These are phyloP conservation scores for Aspergillus intermedius DNA, from an alignment of 2,329 filamentous ascomycete genomes.

Conservation along the genomic window DNA sequence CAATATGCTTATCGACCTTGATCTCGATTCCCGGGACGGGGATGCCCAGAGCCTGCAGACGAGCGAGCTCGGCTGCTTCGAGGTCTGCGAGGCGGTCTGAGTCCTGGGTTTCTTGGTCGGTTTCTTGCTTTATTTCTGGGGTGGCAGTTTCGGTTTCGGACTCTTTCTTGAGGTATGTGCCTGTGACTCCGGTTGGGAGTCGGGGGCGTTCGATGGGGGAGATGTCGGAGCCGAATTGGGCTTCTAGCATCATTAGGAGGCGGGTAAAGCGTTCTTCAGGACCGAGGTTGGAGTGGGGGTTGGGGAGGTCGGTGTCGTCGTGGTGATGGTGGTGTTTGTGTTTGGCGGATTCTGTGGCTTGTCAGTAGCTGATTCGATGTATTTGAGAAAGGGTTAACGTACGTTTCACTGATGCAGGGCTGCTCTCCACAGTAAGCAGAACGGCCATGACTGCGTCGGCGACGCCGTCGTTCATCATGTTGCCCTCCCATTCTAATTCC, in stretches of 20 bases:
- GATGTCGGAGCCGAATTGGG: conserved; percentile 87
- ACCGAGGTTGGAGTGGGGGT: conserved; percentile 66
- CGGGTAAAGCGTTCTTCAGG: conserved; percentile 73
- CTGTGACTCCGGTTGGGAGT: conserved; percentile 21
- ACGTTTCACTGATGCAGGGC: conserved; percentile 90
- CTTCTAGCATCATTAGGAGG: conserved; percentile 92
- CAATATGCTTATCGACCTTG: conserved; percentile 78
- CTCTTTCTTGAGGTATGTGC: conserved; percentile 11
- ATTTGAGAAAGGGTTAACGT: conserved; percentile 30
- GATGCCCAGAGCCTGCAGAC: conserved; percentile 76
- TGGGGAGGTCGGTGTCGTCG: conserved; percentile 45
- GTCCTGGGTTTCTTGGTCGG: conserved; percentile 28
- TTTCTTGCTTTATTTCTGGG: conserved; percentile 10
- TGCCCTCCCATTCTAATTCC: conserved; percentile 94
- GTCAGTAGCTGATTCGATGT: conserved; percentile 9
- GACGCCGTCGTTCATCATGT: conserved; percentile 94
- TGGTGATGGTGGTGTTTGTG: conserved; percentile 51
- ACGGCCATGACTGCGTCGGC: conserved; percentile 96
- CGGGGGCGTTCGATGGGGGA: conserved; percentile 65
- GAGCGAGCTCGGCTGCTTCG: conserved; percentile 63
- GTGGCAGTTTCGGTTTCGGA: not conserved
- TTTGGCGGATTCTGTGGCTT: conserved; percentile 49
- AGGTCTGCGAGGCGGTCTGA: conserved; percentile 47
- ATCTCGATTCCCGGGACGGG: conserved; percentile 86
- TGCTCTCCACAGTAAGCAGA: conserved; percentile 84